Conservation (phyloP, 305 asterid species). For the Fraxinus sp. region DNA sequence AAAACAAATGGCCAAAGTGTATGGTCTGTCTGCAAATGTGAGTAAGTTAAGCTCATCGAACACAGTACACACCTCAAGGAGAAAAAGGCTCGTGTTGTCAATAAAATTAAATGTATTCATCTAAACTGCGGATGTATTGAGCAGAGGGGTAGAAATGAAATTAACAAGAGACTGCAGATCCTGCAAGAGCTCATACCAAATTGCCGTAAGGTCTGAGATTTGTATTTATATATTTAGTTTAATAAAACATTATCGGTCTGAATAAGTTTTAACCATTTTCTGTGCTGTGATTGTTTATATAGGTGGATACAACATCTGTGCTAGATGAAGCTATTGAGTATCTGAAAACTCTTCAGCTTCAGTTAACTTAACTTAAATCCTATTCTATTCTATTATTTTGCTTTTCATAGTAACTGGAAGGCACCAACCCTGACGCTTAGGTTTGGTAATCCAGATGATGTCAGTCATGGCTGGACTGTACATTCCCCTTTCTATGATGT, state of each 20-base stretch:
- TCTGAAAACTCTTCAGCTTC: neutral
- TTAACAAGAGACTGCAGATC: neutral
- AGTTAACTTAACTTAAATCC: neutral
- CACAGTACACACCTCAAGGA: neutral
- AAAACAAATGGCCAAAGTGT: neutral
- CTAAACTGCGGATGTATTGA: neutral
- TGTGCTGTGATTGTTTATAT: neutral
- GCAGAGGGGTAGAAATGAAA: neutral
- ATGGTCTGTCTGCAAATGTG: neutral
- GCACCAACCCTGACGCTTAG: neutral
- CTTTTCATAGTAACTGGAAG: neutral
- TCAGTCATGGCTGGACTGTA: neutral
- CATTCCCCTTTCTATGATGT: neutral
- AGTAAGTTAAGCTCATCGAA: neutral
- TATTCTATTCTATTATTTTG: neutral
- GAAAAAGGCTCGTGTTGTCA: neutral
- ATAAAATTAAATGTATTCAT: neutral
- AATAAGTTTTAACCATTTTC: neutral
- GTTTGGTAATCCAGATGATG: neutral
- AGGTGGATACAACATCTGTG: neutral
- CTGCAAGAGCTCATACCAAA: neutral
- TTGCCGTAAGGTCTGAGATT: neutral
- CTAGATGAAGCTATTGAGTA: neutral
- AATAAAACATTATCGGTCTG: neutral
- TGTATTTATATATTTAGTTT: neutral